Percentiles rank a stretch among this genome's conserved stretches.
Evolutionary conservation across 2,329 filamentous ascomycete species (phyloP).

Genomic region (Pseudohalonectria lignicola): DNA sequence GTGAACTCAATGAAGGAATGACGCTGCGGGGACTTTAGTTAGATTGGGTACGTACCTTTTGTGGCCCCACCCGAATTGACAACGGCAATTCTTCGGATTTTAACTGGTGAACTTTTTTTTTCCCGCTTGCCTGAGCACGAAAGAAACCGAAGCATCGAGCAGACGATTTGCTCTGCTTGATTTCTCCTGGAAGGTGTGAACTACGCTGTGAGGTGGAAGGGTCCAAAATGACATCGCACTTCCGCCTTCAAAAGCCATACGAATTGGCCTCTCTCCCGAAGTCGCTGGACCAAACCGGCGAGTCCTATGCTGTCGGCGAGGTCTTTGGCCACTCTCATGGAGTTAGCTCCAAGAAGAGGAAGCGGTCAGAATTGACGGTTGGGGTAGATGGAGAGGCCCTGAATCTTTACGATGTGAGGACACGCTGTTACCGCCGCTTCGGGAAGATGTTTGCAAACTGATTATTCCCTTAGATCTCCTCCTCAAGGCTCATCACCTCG

Average conservation of each 20-base stretch:
- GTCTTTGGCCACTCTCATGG: slow-evolving; percentile 45
- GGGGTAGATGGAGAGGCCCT: slow-evolving; percentile 54
- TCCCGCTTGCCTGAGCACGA: no score
- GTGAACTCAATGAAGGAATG: no score
- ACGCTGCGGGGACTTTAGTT: no score
- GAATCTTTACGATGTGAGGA: slow-evolving; percentile 53
- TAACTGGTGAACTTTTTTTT: no score
- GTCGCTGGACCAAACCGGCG: slow-evolving; percentile 40
- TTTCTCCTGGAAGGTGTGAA: no score
- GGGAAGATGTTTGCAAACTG: background rate
- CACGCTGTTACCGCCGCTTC: no score
- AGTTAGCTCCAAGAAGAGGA: slow-evolving; percentile 43
- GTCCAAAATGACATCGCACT: slow-evolving; percentile 50
- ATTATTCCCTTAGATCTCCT: slow-evolving; percentile 35
- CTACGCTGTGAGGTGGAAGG: no score
- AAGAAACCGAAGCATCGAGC: no score
- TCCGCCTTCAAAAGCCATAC: slow-evolving; percentile 54
- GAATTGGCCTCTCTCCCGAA: slow-evolving; percentile 48
- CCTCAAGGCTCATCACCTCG: slow-evolving; percentile 51
- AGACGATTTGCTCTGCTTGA: no score
- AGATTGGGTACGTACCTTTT: no score
- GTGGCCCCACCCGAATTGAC: no score
- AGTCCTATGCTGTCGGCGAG: slow-evolving; percentile 45
- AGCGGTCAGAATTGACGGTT: slow-evolving; percentile 51
- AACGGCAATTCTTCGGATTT: no score